Percentiles rank a stretch among this genome's conserved stretches.
Conservation (phyloP, 73 alveolate species). For the Effrenium voratum region DNA sequence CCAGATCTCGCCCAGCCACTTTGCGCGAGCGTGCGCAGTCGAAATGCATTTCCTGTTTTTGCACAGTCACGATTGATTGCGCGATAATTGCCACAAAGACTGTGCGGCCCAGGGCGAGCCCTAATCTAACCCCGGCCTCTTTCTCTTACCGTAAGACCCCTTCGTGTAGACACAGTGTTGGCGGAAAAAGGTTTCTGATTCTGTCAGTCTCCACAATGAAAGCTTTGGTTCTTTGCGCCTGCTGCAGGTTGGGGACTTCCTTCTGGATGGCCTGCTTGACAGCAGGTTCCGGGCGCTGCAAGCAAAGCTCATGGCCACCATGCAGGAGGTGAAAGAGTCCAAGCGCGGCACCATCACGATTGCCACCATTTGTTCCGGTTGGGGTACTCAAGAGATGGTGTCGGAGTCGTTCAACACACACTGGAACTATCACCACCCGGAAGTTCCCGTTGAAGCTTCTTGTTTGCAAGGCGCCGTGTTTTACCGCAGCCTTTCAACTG, state of each 20-base stretch:
- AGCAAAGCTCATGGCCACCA: background rate
- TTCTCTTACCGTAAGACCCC: too few relatives aligned
- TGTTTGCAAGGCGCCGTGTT: background rate
- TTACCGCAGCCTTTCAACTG: background rate
- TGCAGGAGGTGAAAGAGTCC: background rate
- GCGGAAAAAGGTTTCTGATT: too few relatives aligned
- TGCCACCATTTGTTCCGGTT: background rate
- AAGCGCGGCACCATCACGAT: background rate
- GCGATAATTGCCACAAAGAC: too few relatives aligned
- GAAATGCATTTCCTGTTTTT: too few relatives aligned
- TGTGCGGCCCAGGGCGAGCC: too few relatives aligned
- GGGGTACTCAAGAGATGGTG: slow-evolving; percentile 12
- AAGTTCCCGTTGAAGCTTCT: background rate
- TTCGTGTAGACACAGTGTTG: too few relatives aligned
- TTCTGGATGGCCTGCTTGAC: background rate
- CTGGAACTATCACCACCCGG: background rate
- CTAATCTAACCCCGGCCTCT: too few relatives aligned
- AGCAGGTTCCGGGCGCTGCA: background rate
- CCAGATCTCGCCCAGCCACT: too few relatives aligned
- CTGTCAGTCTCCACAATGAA: too few relatives aligned
- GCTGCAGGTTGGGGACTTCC: slow-evolving; percentile 14
- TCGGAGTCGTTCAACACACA: background rate
- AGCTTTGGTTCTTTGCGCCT: background rate
- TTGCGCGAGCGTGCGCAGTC: too few relatives aligned
- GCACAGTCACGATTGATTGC: too few relatives aligned